A percentile compares a stretch with the other conserved stretches of the same genome.
phyloP scores from a whole-genome alignment of 2,329 filamentous ascomycete genomes.

The Penicillium capsulatum region DNA sequence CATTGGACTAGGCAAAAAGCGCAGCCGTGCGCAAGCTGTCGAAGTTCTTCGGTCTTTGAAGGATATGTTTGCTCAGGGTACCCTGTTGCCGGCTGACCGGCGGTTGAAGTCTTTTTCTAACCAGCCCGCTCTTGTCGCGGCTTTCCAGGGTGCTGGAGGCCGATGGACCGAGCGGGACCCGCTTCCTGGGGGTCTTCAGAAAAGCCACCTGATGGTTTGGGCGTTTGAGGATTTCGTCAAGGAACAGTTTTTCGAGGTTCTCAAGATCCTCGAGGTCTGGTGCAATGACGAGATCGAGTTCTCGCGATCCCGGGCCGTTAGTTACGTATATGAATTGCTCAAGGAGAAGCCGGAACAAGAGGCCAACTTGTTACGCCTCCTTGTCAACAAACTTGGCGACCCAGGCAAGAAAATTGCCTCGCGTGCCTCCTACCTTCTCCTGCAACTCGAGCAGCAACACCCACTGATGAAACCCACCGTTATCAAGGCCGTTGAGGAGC shows the following conservation, averaged over 20 bases:
- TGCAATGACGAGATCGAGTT: constrained; percentile 94
- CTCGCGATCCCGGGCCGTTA: constrained; percentile 79
- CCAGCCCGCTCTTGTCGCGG: constrained; percentile 71
- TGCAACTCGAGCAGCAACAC: constrained; percentile 84
- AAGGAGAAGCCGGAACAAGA: constrained; percentile 98
- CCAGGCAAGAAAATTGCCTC: constrained; percentile 94
- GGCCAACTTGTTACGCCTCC: constrained; percentile 79
- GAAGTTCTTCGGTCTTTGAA: constrained; percentile 90
- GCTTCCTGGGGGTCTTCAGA: constrained; percentile 69
- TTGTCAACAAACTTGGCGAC: constrained; percentile 96
- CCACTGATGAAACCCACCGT: constrained; percentile 92
- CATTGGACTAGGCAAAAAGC: constrained; percentile 79
- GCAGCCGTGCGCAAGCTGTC: constrained; percentile 86
- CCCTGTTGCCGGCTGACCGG: constrained; percentile 74
- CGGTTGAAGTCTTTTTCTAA: constrained; percentile 74
- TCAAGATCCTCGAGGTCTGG: constrained; percentile 88
- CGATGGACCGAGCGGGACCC: constrained; percentile 66
- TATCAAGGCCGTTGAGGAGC: constrained; percentile 79
- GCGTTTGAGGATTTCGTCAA: constrained; percentile 95
- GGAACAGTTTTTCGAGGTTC: constrained; percentile 83
- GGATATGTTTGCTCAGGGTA: constrained; percentile 86
- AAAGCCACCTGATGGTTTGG: constrained; percentile 79
- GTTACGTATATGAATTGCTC: constrained; percentile 84
- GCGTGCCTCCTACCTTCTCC: constrained; percentile 83
- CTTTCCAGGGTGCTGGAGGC: constrained; percentile 59